Evolutionary conservation across 2,329 filamentous ascomycete genomes (phyloP).

Genomic region (Gnomoniopsis smithogilvyi): DNA sequence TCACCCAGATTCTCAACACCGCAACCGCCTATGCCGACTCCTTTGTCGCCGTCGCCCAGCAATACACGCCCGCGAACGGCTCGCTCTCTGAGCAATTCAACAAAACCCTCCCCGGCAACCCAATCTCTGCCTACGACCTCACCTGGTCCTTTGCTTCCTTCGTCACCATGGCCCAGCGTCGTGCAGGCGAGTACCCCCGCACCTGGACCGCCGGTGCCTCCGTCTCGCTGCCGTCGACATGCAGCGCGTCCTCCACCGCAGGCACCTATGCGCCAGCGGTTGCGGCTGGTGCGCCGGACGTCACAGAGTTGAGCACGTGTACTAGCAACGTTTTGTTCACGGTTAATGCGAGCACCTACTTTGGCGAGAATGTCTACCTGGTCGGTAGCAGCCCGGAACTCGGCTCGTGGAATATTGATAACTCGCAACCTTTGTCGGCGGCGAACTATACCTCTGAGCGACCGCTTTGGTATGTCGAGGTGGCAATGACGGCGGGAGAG

Average conservation of each 20-base stretch:
- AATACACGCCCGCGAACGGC: slow-evolving; percentile 46
- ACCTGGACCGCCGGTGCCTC: slow-evolving; percentile 24
- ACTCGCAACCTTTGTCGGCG: slow-evolving; percentile 36
- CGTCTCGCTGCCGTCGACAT: slow-evolving; percentile 25
- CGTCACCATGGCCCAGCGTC: slow-evolving; percentile 41
- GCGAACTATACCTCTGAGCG: slow-evolving; percentile 37
- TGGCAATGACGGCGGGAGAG: slow-evolving; percentile 38
- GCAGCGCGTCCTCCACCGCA: slow-evolving; percentile 23
- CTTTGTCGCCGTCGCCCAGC: slow-evolving; percentile 44
- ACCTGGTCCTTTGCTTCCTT: slow-evolving; percentile 54
- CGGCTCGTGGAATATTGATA: slow-evolving; percentile 39
- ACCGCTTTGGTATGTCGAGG: slow-evolving; percentile 41
- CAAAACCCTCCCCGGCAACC: slow-evolving; percentile 31
- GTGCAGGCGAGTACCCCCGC: slow-evolving; percentile 30
- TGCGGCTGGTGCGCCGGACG: slow-evolving; percentile 32
- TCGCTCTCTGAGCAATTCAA: slow-evolving; percentile 48
- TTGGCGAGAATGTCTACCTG: slow-evolving; percentile 45
- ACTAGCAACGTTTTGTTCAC: slow-evolving; percentile 39
- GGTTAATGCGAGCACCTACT: slow-evolving; percentile 43
- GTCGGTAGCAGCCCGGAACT: slow-evolving; percentile 39
- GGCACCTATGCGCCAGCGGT: slow-evolving; percentile 32
- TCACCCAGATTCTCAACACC: slow-evolving; percentile 40
- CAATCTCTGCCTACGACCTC: slow-evolving; percentile 43
- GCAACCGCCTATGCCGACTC: slow-evolving; percentile 53
- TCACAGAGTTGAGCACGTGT: slow-evolving; percentile 25